Evolutionary conservation across 371 early-diverging fungal genomes (phyloP), one percentile per base, ranked within the genome.

Genomic region (Mucor racemosus): DNA sequence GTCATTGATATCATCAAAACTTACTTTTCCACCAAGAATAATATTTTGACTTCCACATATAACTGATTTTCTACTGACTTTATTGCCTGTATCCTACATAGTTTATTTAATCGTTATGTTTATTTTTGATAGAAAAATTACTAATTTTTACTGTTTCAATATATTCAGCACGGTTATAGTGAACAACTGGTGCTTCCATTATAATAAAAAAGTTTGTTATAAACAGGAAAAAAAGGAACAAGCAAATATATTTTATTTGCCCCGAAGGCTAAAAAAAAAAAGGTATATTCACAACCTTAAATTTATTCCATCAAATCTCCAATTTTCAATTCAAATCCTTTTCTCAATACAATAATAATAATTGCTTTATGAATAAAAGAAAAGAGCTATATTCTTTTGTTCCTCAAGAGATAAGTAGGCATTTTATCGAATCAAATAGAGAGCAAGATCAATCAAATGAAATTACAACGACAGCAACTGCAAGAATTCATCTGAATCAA

Each of bases 41-140:
- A 98, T 98, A 81, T 98, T 97, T 73, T 97, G 94, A 75, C 92
- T 90, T 31, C 96, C 96, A 73, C 91, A 92, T 69, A 98, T 97
- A 63, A 91, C 87, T 14, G 95, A 92, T 76, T 91, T 92, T 48
- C 96, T 85, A 71, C 92, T 91, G 60, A 98, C 95, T 81, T 95
- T 96, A 84, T 97, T 98, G 48, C 97, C 96, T 2, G 97, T 96
- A 73, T 95, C 96, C 92, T 92, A 77, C 34, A 58, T 8, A 34
- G 46, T 31, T 10, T 11, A 40, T 34, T 40, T 42, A 15, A 11
- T 13, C 0, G 17, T 5, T 26, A 26, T 26, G 1, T 21, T 17
- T 31, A 31, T 19, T 3, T 31, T 26, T 15, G 19, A 15, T 35
- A 26, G 26, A 26, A 26, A 26, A 3, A 26, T 26, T 26, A 26